phyloP scores from a whole-genome alignment of 202 grass and related monocot species.

The Schoenoplectus tabernaemontani region DNA sequence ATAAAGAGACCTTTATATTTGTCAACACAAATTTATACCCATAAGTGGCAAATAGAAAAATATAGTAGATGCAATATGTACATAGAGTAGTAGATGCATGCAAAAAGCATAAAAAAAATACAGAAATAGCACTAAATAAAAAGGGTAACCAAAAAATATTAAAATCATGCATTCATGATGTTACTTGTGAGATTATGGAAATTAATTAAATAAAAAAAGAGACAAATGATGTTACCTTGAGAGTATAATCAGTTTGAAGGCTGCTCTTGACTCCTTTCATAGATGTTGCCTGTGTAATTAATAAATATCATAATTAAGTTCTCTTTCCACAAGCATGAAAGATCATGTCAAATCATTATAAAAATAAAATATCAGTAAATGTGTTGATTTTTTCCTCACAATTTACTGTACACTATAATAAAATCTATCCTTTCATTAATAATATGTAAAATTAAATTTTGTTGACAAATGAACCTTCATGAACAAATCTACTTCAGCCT shows the following conservation, averaged over 20 bases:
- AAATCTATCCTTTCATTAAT: not conserved
- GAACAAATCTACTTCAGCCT: constrained; percentile 92
- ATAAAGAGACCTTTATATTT: not conserved
- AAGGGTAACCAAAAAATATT: not conserved
- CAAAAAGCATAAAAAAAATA: not conserved
- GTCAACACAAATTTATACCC: not conserved
- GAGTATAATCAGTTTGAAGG: constrained; percentile 95
- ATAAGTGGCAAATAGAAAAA: not conserved
- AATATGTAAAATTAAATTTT: not conserved
- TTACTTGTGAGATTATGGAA: not conserved
- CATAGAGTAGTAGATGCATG: not conserved
- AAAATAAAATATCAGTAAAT: not conserved
- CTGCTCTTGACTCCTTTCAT: constrained; percentile 85
- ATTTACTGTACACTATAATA: not conserved
- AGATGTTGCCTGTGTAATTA: constrained; percentile 56
- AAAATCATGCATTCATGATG: not conserved
- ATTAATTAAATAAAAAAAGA: constrained; percentile 16
- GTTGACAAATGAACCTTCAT: constrained; percentile 60
- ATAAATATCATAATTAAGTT: not conserved
- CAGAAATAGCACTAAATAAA: not conserved
- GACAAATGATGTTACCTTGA: constrained; percentile 38
- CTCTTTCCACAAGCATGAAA: constrained; percentile 6
- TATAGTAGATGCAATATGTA: too few relatives aligned
- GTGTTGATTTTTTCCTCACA: not conserved
- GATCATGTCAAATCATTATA: not conserved